Base-by-base conservation (phyloP, 192 early-diverging fungal genomes). In the Haplosporangium gracile region DNA sequence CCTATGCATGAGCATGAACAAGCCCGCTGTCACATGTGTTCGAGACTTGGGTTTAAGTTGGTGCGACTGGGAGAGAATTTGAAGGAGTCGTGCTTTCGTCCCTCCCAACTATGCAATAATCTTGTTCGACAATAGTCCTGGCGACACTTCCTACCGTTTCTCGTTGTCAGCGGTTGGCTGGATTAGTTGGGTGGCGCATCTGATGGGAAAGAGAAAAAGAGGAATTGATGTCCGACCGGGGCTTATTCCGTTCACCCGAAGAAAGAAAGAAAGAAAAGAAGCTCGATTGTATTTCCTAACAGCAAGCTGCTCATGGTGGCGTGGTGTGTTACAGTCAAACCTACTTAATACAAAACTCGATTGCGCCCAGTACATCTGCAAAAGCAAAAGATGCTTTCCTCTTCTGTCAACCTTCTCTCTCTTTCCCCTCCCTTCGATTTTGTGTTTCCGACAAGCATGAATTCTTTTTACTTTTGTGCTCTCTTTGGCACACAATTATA, bases 131-230 rank as follows among this genome's bases (percentile, higher is more conserved):
- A 51, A 65, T 65, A 65, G 60, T 65, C 60, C 11, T 65, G 60
- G 60, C 60, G n/a, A 65, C 60, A 29, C 11, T 45, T 45, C 43
- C n/a, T 65, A 15, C 51, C 42, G 18, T n/a, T 4, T 1, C 8
- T 34, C 15, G 29, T 32, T 3, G 15, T 18, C 18, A 65, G 15
- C 29, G 8, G 22, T 51, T 26, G 22, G 8, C 7, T n/a, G 4
- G 55, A 57, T 32, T 16, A 65, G 60, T 34, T 57, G 55, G 55
- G 24, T 5, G 15, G 10, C 8, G 22, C 6, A 5, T 65, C 29
- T 32, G 60, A 11, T 65, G 29, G 60, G 63, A 40, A 77, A 29
- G 75, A 68, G n/a, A 29, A 39, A 40, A 76, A 63, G 29, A 45
- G 65, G 24, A 16, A 39, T 55, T 26, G 74, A 34, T 38, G 20